A percentile compares a stretch with the other conserved stretches of the same genome.
Evolutionary conservation across 2,329 filamentous ascomycete species (phyloP).

Genomic region (Teratosphaeria pseudoeucalypti): DNA sequence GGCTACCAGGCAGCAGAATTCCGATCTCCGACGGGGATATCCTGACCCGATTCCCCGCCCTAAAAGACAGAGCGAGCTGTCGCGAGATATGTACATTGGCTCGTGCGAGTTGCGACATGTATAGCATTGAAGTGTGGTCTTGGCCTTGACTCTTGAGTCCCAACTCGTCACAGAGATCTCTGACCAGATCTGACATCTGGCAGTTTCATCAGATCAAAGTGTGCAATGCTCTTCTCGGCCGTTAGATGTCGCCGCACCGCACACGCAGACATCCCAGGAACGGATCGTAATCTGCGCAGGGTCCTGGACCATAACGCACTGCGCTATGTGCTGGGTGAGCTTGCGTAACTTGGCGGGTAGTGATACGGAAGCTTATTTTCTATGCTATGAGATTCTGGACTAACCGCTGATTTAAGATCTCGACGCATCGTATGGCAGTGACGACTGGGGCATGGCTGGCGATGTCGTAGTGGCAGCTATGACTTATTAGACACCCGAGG

Average conservation of each 20-base stretch:
- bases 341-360: not conserved
- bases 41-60: not conserved
- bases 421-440: not conserved
- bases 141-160: not conserved
- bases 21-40: not conserved
- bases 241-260: not conserved
- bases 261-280: not conserved
- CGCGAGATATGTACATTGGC: not conserved
- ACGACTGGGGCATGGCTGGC: not conserved
- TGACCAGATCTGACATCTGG: too few relatives aligned
- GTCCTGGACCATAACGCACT: not conserved
- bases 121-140: not conserved
- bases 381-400: not conserved
- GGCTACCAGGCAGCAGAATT: not conserved
- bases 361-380: not conserved
- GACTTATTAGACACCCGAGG: not conserved
- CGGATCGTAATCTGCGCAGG: not conserved
- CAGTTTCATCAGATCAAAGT: too few relatives aligned
- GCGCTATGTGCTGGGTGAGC: not conserved
- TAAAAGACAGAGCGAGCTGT: not conserved
- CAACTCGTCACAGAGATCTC: not conserved
- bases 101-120: not conserved
- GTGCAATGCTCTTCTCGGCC: not conserved
- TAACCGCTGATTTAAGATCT: not conserved
- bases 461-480: not conserved